Evolutionary conservation across 495 filamentous ascomycete species (phyloP), one percentile per base, ranked within the genome.

Genomic region (Astrothelium subdiscretum): DNA sequence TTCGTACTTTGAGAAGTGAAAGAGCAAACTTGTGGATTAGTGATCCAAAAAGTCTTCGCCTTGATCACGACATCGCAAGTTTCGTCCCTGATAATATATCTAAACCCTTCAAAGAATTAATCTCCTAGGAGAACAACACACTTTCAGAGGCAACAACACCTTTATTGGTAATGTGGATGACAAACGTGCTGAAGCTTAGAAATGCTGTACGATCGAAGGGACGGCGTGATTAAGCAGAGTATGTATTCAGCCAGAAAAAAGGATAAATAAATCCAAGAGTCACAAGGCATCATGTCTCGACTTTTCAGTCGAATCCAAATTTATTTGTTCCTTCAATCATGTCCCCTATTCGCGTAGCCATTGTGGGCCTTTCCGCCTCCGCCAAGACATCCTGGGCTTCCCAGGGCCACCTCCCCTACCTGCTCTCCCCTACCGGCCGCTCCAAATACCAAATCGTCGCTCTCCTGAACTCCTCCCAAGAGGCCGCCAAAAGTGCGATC

Each of bases 321-420:
- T 20, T 8, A 27, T 18, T 10, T 24, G 10, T 54, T 20, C 6
- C 20, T 29, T 27, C 48, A 3, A 26, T 20, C 31, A 81, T 81
- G 78, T 66, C 78, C 31, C 80, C 75, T 43, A 80, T 84, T 64
- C 77, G 80, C 60, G 67, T 84, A 42, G 83, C 74, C 51, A 71
- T 87, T 59, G 79, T 86, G 65, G 83, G 84, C 18, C 83, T 85
- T 69, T 82, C 80, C 0, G 68, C 76, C 44, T 59, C 71, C 8
- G 75, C 77, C 27, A 72, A 66, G 32, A 74, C 73, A 0, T 72
- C 78, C 58, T 86, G 83, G 83, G 79, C 83, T 1, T 71, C 72
- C n/a, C 38, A 62, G 12, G 82, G 79, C 40, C 85, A 86, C 67
- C 73, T 87, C 0, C 78, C 81, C 3, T 83, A 80, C 71, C 79